These are phyloP conservation scores for Ogataea pignaliae DNA, from an alignment of 805 yeast species.

Conservation along the genomic window DNA sequence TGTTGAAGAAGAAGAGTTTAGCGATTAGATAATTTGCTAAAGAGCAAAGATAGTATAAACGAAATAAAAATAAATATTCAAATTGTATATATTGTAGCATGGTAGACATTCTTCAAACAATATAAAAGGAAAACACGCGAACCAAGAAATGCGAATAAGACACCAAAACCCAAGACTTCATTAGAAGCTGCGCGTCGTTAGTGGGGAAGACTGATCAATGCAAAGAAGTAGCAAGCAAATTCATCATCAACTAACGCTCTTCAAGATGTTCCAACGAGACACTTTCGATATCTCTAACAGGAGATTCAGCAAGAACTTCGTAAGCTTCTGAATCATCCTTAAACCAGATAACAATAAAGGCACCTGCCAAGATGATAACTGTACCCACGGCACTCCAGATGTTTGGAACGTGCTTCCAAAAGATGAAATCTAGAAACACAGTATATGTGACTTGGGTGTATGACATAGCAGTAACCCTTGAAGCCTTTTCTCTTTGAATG, in stretches of 20 bases:
- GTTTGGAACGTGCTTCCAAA: slow-evolving; percentile 70
- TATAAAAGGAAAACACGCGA: too few relatives aligned
- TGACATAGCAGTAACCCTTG: slow-evolving; percentile 59
- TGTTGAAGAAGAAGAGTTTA: slow-evolving; percentile 5
- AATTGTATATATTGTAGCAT: too few relatives aligned
- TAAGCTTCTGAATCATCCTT: background rate
- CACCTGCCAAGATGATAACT: slow-evolving; percentile 56
- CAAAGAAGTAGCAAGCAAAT: too few relatives aligned
- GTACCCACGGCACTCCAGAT: slow-evolving; percentile 62
- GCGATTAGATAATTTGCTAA: slow-evolving; percentile 2
- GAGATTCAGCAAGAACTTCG: background rate
- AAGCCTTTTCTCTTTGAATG: slow-evolving; percentile 68
- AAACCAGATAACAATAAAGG: slow-evolving; percentile 38
- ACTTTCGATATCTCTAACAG: background rate
- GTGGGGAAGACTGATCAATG: too few relatives aligned
- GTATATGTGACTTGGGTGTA: slow-evolving; percentile 74
- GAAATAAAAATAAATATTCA: background rate
- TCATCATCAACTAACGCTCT: too few relatives aligned
- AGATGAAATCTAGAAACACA: slow-evolving; percentile 57
- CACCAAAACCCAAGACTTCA: too few relatives aligned
- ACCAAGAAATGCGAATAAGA: too few relatives aligned
- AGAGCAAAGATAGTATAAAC: background rate
- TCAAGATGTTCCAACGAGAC: too few relatives aligned
- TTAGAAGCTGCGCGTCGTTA: too few relatives aligned
- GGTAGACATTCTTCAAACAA: too few relatives aligned